phyloP scores from a whole-genome alignment of 148 eudicot genomes.

The Rhododendron ferrugineum region DNA sequence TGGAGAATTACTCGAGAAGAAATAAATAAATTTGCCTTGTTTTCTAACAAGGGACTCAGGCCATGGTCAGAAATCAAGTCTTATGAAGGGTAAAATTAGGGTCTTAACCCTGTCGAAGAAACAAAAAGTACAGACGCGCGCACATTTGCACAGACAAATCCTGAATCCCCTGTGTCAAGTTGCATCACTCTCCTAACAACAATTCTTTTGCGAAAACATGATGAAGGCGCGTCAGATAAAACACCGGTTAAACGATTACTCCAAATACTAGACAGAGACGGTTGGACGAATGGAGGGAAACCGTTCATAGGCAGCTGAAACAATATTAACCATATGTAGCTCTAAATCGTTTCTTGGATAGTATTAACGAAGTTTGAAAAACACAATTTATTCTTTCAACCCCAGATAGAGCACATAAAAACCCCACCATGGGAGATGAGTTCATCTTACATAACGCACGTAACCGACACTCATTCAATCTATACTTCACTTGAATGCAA shows the following conservation, averaged over 20 bases:
- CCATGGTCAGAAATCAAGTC: neutral
- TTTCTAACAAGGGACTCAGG: neutral
- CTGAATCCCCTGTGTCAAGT: no score
- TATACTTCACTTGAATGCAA: neutral
- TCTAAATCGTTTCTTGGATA: neutral
- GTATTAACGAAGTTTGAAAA: neutral
- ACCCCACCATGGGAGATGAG: neutral
- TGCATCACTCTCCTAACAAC: no score
- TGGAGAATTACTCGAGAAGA: neutral
- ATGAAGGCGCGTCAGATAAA: neutral
- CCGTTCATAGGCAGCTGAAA: neutral
- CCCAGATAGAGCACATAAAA: neutral
- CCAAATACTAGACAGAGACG: neutral
- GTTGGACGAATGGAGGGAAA: neutral
- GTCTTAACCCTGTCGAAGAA: neutral
- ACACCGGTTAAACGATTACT: no score
- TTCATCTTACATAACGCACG: constrained; percentile 9
- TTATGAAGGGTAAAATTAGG: neutral
- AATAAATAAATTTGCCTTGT: neutral
- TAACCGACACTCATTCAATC: constrained; percentile 16
- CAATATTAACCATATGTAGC: neutral
- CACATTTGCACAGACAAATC: no score
- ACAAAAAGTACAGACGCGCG: neutral
- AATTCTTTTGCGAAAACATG: no score
- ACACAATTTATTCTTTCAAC: neutral